These are phyloP conservation scores for Yamagishiella unicocca DNA, from an alignment of 139 green algal species.

Conservation along the genomic window DNA sequence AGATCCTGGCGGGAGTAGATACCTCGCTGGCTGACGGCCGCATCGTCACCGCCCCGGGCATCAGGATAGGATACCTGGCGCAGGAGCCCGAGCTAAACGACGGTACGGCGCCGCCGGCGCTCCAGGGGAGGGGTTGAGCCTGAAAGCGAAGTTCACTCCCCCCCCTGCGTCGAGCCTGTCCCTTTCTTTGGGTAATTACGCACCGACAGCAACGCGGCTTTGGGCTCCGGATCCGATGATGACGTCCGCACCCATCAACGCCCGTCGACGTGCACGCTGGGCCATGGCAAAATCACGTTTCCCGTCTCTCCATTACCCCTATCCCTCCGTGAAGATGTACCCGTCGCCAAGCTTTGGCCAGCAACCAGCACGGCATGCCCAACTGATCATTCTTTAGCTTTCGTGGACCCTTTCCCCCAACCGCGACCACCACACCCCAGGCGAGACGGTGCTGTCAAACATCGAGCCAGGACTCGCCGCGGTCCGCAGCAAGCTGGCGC, in stretches of 20 bases:
- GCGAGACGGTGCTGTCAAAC: constrained; percentile 57
- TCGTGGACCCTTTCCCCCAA: not conserved
- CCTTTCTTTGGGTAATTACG: no score
- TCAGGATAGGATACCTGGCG: constrained; percentile 78
- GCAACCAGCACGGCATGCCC: not conserved
- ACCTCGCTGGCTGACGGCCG: constrained; percentile 65
- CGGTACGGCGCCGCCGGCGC: constrained; percentile 35
- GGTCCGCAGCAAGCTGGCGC: not conserved
- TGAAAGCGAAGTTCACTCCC: no score
- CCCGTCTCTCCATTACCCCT: no score
- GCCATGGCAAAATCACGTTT: no score
- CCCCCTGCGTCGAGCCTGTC: no score
- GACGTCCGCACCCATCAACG: no score
- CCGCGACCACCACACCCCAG: not conserved
- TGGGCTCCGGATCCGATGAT: no score
- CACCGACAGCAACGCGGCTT: no score
- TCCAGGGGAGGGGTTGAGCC: not conserved
- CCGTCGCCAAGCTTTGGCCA: no score
- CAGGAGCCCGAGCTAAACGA: constrained; percentile 86
- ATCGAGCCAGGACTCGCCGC: constrained; percentile 53
- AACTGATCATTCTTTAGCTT: not conserved
- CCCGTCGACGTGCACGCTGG: no score
- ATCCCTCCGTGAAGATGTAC: no score
- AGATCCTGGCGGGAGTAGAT: constrained; percentile 74
- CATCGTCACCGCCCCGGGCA: constrained; percentile 62